phyloP scores from a whole-genome alignment of 2,329 filamentous ascomycete genomes.

The Biscogniauxia marginata region DNA sequence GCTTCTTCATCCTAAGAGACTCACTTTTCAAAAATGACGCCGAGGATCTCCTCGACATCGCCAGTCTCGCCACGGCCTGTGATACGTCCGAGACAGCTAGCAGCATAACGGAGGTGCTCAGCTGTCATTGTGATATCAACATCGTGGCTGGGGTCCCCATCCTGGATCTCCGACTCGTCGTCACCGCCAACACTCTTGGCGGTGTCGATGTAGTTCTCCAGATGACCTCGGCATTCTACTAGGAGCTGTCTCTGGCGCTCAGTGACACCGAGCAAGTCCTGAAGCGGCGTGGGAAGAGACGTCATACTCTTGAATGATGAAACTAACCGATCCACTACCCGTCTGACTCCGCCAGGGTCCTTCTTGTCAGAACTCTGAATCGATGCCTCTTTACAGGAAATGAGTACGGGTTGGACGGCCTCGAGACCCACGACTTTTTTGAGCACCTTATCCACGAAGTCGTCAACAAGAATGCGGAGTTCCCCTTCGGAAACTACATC shows the following conservation, averaged over 20 bases:
- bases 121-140: conserved; percentile 87
- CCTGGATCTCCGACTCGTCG: conserved; percentile 17
- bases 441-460: conserved; percentile 40
- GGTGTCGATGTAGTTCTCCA: conserved; percentile 70
- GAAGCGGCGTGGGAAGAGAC: conserved; percentile 65
- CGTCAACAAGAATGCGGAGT: conserved; percentile 38
- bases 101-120: conserved; percentile 81
- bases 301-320: conserved; percentile 70
- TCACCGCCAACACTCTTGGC: conserved; percentile 36
- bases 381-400: conserved; percentile 70
- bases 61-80: conserved; percentile 82
- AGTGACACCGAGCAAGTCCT: conserved; percentile 86
- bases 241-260: conserved; percentile 85
- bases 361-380: conserved; percentile 29
- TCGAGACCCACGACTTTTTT: conserved; percentile 42
- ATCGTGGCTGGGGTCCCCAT: conserved; percentile 40
- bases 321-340: conserved; percentile 67
- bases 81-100: conserved; percentile 77
- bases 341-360: conserved; percentile 66
- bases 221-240: conserved; percentile 65
- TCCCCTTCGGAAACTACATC: conserved; percentile 44
- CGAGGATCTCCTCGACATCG: conserved; percentile 92
- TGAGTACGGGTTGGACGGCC: conserved; percentile 46
- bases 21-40: conserved; percentile 97
- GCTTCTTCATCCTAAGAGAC: no score